Evolutionary conservation across 208 protist species (phyloP).

Genomic region (Trypanosomatidae sp.): DNA sequence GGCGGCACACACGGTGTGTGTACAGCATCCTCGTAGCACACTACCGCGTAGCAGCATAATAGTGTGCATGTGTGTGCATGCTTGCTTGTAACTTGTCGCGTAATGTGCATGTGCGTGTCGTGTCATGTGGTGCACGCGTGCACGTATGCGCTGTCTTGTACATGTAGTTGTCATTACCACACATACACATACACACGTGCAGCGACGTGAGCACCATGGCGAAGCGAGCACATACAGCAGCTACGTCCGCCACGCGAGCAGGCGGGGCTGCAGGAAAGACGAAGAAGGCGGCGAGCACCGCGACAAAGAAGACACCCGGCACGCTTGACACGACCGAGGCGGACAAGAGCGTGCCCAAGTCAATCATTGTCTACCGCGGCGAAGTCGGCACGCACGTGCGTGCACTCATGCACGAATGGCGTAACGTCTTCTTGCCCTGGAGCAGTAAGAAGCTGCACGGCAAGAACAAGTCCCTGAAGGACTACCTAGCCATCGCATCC

Average conservation of each 20-base stretch:
- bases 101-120: too few relatives aligned
- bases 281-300: constrained; percentile 10
- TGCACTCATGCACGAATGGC: constrained; percentile 85
- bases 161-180: too few relatives aligned
- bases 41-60: too few relatives aligned
- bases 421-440: constrained; percentile 82
- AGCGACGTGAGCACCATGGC: too few relatives aligned
- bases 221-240: not conserved
- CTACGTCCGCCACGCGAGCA: too few relatives aligned
- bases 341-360: constrained; percentile 80
- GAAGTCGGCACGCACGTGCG: constrained; percentile 69
- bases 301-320: constrained; percentile 35
- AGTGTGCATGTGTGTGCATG: too few relatives aligned
- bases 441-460: constrained; percentile 82
- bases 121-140: too few relatives aligned
- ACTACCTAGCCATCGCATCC: constrained; percentile 70
- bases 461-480: constrained; percentile 83
- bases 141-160: too few relatives aligned
- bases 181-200: too few relatives aligned
- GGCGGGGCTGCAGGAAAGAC: constrained; percentile 2
- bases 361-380: constrained; percentile 85
- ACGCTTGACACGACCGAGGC: constrained; percentile 78
- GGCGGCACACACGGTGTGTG: too few relatives aligned
- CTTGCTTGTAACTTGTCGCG: too few relatives aligned
- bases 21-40: too few relatives aligned